These are phyloP conservation scores for Fragilaria radians DNA, from an alignment of 108 stramenopile species.

Conservation along the genomic window DNA sequence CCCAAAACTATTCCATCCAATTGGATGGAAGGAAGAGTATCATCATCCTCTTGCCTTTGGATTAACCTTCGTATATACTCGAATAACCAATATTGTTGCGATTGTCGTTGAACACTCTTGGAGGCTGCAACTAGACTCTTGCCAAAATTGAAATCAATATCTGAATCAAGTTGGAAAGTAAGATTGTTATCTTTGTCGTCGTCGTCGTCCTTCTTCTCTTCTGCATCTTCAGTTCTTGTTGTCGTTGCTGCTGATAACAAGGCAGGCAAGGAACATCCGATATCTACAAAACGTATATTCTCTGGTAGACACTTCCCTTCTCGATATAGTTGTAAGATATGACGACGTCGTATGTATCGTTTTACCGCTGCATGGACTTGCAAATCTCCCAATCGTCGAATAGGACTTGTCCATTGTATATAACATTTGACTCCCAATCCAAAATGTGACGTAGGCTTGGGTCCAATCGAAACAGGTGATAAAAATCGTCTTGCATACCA, in stretches of 20 bases:
- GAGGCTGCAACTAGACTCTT: conserved; percentile 44
- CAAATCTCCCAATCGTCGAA: conserved; percentile 54
- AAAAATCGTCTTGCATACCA: conserved; percentile 78
- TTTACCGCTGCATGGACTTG: conserved; percentile 63
- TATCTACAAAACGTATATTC: conserved; percentile 26
- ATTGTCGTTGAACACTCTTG: conserved; percentile 40
- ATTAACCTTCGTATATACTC: conserved; percentile 58
- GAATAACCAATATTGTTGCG: conserved; percentile 69
- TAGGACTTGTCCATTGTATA: conserved; percentile 79
- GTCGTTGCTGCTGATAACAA: too few relatives aligned
- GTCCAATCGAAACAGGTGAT: conserved; percentile 41
- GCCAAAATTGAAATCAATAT: conserved; percentile 57
- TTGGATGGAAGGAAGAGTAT: conserved; percentile 26
- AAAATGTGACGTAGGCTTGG: conserved; percentile 43
- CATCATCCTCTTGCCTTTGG: conserved; percentile 12
- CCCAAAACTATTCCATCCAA: conserved; percentile 61
- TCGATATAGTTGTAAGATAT: conserved; percentile 36
- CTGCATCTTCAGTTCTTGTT: neutral
- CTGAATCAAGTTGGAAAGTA: conserved; percentile 5
- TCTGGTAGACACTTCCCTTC: conserved; percentile 36
- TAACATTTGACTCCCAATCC: conserved; percentile 74
- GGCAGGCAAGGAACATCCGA: conserved; percentile 32
- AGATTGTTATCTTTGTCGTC: neutral
- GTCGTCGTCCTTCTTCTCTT: neutral
- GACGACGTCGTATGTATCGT: conserved; percentile 59